Percentiles rank a stretch among this genome's conserved stretches.
Evolutionary conservation across 2,329 filamentous ascomycete species (phyloP).

Genomic region (Cladosporium sp.): DNA sequence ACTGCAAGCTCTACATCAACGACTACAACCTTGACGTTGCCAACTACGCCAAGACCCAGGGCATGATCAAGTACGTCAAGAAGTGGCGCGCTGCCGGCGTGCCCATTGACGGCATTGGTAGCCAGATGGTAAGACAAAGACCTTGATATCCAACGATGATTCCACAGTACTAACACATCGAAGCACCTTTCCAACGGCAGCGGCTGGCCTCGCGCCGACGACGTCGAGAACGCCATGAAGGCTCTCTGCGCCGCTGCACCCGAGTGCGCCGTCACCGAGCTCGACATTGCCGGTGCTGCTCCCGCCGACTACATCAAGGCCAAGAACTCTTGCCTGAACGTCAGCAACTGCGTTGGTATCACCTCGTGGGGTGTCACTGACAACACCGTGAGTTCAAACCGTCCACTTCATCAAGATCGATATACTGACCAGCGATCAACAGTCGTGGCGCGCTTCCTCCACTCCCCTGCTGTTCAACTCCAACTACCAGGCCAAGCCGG

Average conservation of each 20-base stretch:
- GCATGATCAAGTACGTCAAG: slow-evolving; percentile 56
- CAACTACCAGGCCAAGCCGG: slow-evolving; percentile 40
- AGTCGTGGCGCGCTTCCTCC: slow-evolving; percentile 39
- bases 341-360: slow-evolving; percentile 60
- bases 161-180: not conserved
- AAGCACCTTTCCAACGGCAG: slow-evolving; percentile 47
- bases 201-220: slow-evolving; percentile 34
- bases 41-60: slow-evolving; percentile 54
- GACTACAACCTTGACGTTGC: slow-evolving; percentile 62
- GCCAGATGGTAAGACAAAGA: not conserved
- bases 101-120: slow-evolving; percentile 57
- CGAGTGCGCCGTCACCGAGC: slow-evolving; percentile 63
- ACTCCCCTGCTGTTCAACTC: slow-evolving; percentile 42
- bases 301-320: slow-evolving; percentile 55
- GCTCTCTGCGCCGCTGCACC: slow-evolving; percentile 47
- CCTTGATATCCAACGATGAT: not conserved
- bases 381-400: not conserved
- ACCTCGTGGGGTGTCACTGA: slow-evolving; percentile 34
- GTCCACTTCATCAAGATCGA: not conserved
- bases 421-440: slow-evolving; percentile 13
- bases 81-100: slow-evolving; percentile 60
- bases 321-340: slow-evolving; percentile 53
- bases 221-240: slow-evolving; percentile 48
- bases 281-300: slow-evolving; percentile 60
- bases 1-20: slow-evolving; percentile 71